Base-by-base conservation (phyloP, 2,329 filamentous ascomycete genomes). In the Sarocladiaceae sp. region DNA sequence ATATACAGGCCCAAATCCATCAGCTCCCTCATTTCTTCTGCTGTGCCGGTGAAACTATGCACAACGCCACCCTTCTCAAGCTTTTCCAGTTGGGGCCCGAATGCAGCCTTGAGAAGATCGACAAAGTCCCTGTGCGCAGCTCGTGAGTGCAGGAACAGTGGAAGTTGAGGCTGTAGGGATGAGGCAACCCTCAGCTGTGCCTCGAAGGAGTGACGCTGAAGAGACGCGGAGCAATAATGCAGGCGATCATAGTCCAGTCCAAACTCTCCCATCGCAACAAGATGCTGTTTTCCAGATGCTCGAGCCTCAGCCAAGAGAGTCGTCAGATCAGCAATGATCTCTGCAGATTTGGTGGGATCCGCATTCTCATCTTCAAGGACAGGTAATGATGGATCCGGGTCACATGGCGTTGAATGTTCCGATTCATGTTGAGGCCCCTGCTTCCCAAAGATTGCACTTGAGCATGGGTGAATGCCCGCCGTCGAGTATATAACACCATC, bases 181-280 rank as follows among this genome's bases (percentile, higher is more conserved):
- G 87, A 80, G 0, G 89, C 91, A 3, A 97, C 76, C 53, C 87
- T 80, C 3, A 97, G 79, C 67, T 99, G 94, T 6, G 81, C 80
- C 37, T 85, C 83, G 66, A 99, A 99, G 55, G 90, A 91, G 63
- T 90, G 86, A 26, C 92, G 75, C 68, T 99, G 94, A 15, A 86
- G 80, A 22, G 86, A 84, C 62, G 86, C 88, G 35, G 86, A 82
- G 63, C 88, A 91, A 62, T 92, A 86, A 61, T 90, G 88, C 31
- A 99, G 74, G 2, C 94, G 84, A 71, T 99, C 94, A 65, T 97
- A 99, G 71, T 99, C 94, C 3, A 99, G 85, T 2, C 94, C 94
- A 56, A 99, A 90, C 70, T 99, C 94, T 47, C 94, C 94, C 66
- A 97, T 91, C 6, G 94, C 93, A 1, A 90, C 85, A 36, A 88